Base-by-base conservation (phyloP, 345 rosid genomes). In the Luvunga scandens region DNA sequence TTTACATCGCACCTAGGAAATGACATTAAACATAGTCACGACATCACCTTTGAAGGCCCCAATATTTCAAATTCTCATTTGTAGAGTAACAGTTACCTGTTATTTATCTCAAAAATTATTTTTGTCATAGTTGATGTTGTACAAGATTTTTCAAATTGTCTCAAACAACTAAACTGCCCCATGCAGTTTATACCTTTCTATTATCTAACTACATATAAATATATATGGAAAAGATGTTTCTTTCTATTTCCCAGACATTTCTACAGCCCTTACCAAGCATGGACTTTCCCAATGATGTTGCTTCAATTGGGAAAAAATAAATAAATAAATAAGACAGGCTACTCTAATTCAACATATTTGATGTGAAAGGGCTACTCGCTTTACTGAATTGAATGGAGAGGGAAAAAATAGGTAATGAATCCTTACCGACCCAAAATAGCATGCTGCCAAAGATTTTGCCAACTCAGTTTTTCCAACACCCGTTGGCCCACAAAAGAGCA, bases 391-490 rank as follows among this genome's bases (percentile, higher is more conserved):
- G 55, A 2, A 24, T 22, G 66, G 24, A 79, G 65, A 39, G 30
- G 73, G 55, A 25, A 77, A 13, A 64, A 65, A 19, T 38, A 59
- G 38, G 66, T 71, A 48, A 33, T 7, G 77, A 82, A 78, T 83
- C 64, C 92, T 80, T 85, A 96, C 99, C 80, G 98, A 94, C 68
- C 98, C 98, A 76, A 96, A 96, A 78, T 96, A 92, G 77, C 90
- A 79, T 55, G 88, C 91, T 53, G 99, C 98, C 75, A 96, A 73
- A 77, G 99, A 94, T 86, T 92, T 96, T 48, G 97, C 82, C 81
- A 96, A 89, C 79, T 96, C 98, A 27, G 99, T 96, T 87, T 96
- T 96, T 33, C 99, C 99, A 70, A 96, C 98, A 59, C 99, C 99
- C 34, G 99, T 96, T 53, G 98, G 99, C 63, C 99, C 99, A 81